Percentiles rank a stretch among this genome's conserved stretches.
These are phyloP conservation scores for Seiridium cupressi DNA, from an alignment of 2,329 filamentous ascomycete species.

Conservation along the genomic window DNA sequence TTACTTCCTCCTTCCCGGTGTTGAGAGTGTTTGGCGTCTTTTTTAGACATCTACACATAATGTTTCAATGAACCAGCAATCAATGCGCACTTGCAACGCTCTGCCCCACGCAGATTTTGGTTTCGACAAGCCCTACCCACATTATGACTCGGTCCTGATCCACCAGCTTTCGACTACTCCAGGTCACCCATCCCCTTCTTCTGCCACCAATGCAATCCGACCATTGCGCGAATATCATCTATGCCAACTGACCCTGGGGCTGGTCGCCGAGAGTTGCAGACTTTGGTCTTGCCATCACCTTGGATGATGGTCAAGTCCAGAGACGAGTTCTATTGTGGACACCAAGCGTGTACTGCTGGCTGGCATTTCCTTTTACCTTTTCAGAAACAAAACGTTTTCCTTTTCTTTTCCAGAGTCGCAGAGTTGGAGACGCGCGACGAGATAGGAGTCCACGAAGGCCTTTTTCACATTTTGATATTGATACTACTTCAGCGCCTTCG, in stretches of 20 bases:
- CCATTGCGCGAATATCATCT: not conserved
- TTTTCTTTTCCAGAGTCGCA: constrained; percentile 1
- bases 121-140: not conserved
- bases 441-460: constrained; percentile 7
- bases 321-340: not conserved
- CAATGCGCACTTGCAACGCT: constrained; percentile 8
- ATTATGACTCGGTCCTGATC: not conserved
- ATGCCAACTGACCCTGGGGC: not conserved
- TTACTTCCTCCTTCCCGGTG: constrained; percentile 17
- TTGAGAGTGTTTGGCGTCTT: constrained; percentile 27
- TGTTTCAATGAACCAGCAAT: constrained; percentile 29
- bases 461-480: constrained; percentile 1
- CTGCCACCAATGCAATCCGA: not conserved
- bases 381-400: not conserved
- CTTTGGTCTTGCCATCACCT: not conserved
- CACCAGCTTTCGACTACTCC: not conserved
- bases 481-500: constrained; percentile 4
- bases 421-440: constrained; percentile 1
- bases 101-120: constrained; percentile 1
- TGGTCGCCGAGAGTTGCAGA: not conserved
- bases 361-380: not conserved
- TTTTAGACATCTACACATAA: constrained; percentile 22
- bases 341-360: constrained; percentile 2
- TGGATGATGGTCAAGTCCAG: not conserved
- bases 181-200: not conserved